Base-by-base conservation (phyloP, 1,284 basidiomycete species). In the Leccinum fallax region DNA sequence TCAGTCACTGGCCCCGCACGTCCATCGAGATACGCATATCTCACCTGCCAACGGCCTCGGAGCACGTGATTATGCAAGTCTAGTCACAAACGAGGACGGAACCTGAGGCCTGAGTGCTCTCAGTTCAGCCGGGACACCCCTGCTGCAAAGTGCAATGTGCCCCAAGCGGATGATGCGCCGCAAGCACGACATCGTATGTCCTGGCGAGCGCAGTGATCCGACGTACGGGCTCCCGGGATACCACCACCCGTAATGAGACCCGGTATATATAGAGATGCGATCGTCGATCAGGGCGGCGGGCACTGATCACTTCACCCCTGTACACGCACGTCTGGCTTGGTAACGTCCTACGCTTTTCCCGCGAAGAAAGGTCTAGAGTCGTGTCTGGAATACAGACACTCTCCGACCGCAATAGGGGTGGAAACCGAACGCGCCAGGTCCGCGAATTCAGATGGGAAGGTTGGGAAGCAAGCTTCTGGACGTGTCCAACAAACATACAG, bases 291-390 rank as follows among this genome's bases (percentile, higher is more conserved):
- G 24, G 24, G 24, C 24, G 4, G 24, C 4, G 24, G 24, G 24
- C 24, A 24, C 24, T 26, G 26, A 8, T 56, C 53, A 28, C 28
- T 21, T 8, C 21, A 10, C 8, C 11, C 32, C 21, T 36, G 24
- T 24, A 48, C n/a, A 68, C 77, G 62, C 63, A 88, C 86, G 71
- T 92, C 90, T n/a, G 90, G 89, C 70, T 92, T 89, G 4, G 86
- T 86, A 62, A 91, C 88, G 67, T 91, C 89, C 40, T 19, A 80
- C 11, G 85, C 87, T n/a, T 88, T 81, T 32, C 80, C 78, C 69
- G 91, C 88, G 34, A 89, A 76, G 75, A 89, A 92, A 0, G 89
- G 90, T 16, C 90, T 80, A 69, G 88, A 87, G 67, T 92, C 90
- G 52, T 83, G 78, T 11, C 89, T 82, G 5, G 86, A 86, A 72